Conservation (phyloP, 306 rosid genomes). For the apple (Malus domestica) region DNA sequence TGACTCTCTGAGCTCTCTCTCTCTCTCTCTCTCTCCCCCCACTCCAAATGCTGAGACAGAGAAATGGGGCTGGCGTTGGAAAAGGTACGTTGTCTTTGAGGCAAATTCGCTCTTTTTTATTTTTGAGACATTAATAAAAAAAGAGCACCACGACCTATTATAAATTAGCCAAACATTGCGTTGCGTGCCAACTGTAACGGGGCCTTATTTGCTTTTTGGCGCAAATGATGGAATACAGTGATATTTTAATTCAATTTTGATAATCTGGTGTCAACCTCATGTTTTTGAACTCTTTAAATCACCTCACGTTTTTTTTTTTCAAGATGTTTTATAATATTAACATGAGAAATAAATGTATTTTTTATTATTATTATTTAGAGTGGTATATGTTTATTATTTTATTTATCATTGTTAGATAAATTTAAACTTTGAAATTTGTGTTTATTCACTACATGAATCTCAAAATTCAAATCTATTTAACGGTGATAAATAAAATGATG, state of each 20-base stretch:
- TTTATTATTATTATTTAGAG: rapidly evolving
- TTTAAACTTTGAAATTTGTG: too few relatives aligned
- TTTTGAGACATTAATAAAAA: constrained; percentile 25
- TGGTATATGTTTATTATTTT: too few relatives aligned
- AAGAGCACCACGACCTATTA: constrained; percentile 2
- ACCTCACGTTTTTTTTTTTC: too few relatives aligned
- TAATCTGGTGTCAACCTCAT: not conserved
- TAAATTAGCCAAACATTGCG: constrained; percentile 17
- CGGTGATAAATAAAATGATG: rapidly evolving
- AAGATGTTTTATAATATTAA: too few relatives aligned
- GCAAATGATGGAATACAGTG: constrained; percentile 20
- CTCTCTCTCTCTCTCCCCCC: constrained; percentile 4
- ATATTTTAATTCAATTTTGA: constrained; percentile 14
- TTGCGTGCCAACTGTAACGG: constrained; percentile 37
- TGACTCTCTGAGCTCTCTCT: constrained; percentile 28
- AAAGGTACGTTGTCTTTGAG: not conserved
- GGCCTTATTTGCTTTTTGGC: constrained; percentile 22
- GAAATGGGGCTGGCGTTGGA: not conserved
- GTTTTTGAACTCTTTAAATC: too few relatives aligned
- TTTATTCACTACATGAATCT: too few relatives aligned
- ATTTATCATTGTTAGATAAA: too few relatives aligned
- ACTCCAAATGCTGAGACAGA: not conserved
- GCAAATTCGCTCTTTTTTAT: not conserved
- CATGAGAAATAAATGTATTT: too few relatives aligned
- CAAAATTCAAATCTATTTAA: too few relatives aligned